A percentile compares a stretch with the other conserved stretches of the same genome.
phyloP scores from a whole-genome alignment of 106 monocot species.

The Allium cepa region DNA sequence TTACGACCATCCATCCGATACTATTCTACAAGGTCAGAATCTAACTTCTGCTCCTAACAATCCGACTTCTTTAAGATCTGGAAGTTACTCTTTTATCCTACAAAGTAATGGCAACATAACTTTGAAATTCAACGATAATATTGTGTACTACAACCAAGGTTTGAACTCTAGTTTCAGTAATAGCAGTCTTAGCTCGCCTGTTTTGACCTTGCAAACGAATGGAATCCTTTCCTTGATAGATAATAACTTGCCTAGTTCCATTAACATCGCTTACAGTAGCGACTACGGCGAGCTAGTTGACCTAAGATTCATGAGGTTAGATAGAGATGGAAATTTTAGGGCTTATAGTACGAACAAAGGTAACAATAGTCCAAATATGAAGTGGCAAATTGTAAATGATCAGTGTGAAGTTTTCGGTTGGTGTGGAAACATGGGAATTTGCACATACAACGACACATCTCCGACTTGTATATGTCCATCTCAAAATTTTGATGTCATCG shows the following conservation, averaged over 20 bases:
- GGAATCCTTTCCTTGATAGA: constrained; percentile 50
- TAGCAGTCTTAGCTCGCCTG: constrained; percentile 29
- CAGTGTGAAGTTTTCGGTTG: constrained; percentile 89
- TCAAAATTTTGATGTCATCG: constrained; percentile 32
- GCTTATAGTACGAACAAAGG: constrained; percentile 39
- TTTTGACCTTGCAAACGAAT: constrained; percentile 31
- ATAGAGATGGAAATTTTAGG: constrained; percentile 73
- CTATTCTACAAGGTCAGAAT: constrained; percentile 45
- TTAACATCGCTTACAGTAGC: constrained; percentile 63
- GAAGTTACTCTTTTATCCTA: constrained; percentile 56
- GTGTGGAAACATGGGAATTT: constrained; percentile 79
- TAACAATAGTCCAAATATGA: background rate
- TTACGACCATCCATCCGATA: constrained; percentile 67
- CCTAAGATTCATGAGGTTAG: constrained; percentile 54
- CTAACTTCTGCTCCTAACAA: constrained; percentile 21
- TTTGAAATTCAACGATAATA: constrained; percentile 29
- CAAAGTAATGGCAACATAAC: constrained; percentile 44
- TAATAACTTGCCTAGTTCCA: constrained; percentile 12
- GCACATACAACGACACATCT: constrained; percentile 52
- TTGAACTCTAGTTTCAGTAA: constrained; percentile 46
- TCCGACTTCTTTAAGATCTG: constrained; percentile 25
- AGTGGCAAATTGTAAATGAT: constrained; percentile 72
- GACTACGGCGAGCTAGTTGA: constrained; percentile 57
- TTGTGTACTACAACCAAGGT: constrained; percentile 59
- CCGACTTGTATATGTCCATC: constrained; percentile 81